Evolutionary conservation across 371 early-diverging fungal genomes (phyloP).

Genomic region (Choanephora cucurbitarum): DNA sequence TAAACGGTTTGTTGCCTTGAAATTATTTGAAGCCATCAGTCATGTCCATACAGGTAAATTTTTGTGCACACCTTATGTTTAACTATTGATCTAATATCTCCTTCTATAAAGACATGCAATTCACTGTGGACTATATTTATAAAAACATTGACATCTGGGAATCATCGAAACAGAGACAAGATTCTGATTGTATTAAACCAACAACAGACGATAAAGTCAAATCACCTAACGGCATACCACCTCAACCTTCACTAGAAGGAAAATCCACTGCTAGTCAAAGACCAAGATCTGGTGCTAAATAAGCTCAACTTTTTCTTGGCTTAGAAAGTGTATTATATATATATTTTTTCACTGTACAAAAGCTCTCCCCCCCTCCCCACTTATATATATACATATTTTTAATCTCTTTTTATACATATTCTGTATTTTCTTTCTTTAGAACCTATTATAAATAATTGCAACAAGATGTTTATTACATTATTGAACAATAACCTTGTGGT

Average conservation of each 20-base stretch:
- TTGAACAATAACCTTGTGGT: no score
- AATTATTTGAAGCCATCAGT: constrained; percentile 38
- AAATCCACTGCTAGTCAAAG: constrained; percentile 11
- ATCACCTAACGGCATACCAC: constrained; percentile 14
- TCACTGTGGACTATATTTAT: constrained; percentile 38
- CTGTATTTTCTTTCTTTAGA: no score
- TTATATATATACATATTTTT: no score
- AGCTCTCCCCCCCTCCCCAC: no score
- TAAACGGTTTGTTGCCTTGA: constrained; percentile 39
- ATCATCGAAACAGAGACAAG: constrained; percentile 12
- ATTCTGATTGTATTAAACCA: constrained; percentile 25
- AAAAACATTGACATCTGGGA: constrained; percentile 42
- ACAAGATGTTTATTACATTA: no score
- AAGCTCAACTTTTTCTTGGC: not conserved
- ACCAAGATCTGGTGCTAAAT: constrained; percentile 20
- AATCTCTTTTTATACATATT: no score
- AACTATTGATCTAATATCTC: not conserved
- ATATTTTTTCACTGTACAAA: no score
- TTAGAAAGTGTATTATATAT: no score
- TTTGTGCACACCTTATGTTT: not conserved
- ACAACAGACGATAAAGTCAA: not conserved
- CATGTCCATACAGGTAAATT: constrained; percentile 36
- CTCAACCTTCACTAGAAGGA: constrained; percentile 18
- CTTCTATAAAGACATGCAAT: constrained; percentile 34
- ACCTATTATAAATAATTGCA: no score